These are phyloP conservation scores for Aspergillus fructus DNA, from an alignment of 2,329 filamentous ascomycete genomes.

Conservation along the genomic window DNA sequence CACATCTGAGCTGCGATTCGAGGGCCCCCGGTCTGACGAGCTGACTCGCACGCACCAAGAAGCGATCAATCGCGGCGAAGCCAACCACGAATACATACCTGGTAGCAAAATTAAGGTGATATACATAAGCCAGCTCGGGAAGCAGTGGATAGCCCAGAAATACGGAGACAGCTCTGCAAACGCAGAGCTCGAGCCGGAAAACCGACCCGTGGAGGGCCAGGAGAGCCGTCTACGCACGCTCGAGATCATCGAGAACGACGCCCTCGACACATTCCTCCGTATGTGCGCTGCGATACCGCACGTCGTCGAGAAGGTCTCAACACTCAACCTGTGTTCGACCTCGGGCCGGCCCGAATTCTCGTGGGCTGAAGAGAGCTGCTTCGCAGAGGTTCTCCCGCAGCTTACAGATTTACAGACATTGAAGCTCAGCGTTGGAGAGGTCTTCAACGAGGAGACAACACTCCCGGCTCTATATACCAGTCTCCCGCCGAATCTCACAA, in stretches of 20 bases:
- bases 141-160: slow-evolving; percentile 15
- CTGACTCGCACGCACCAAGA: slow-evolving; percentile 8
- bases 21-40: slow-evolving; percentile 21
- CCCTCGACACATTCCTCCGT: slow-evolving; percentile 23
- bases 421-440: slow-evolving; percentile 21
- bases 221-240: slow-evolving; percentile 15
- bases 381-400: slow-evolving; percentile 15
- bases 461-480: slow-evolving; percentile 19
- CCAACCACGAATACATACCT: slow-evolving; percentile 13
- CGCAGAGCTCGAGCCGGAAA: not conserved
- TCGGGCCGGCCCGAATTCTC: slow-evolving; percentile 19
- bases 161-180: not conserved
- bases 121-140: slow-evolving; percentile 15
- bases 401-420: slow-evolving; percentile 18
- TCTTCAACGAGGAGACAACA: slow-evolving; percentile 17
- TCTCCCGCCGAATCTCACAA: slow-evolving; percentile 24
- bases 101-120: slow-evolving; percentile 15
- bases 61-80: slow-evolving; percentile 20
- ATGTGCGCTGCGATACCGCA: slow-evolving; percentile 21
- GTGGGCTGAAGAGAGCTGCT: slow-evolving; percentile 12
- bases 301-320: slow-evolving; percentile 16
- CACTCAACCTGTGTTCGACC: slow-evolving; percentile 23
- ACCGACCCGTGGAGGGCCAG: not conserved
- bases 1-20: slow-evolving; percentile 24
- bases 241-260: slow-evolving; percentile 29